phyloP scores from a whole-genome alignment of 768 basidiomycete species.

The Hortiboletus flavorubellus region DNA sequence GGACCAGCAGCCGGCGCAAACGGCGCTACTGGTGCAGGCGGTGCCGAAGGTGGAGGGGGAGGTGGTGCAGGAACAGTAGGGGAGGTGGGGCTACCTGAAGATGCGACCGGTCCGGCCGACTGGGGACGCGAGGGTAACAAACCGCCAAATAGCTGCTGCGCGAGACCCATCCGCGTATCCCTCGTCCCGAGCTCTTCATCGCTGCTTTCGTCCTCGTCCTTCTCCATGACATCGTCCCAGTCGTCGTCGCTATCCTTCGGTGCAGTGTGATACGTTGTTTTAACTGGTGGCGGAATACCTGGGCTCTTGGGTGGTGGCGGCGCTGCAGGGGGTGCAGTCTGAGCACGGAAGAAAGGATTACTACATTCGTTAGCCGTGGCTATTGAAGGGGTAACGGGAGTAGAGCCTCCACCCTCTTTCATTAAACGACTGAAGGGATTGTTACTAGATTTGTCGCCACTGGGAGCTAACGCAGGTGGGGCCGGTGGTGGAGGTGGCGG shows the following conservation, averaged over 20 bases:
- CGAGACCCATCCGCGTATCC: constrained; percentile 64
- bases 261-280: constrained; percentile 60
- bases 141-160: constrained; percentile 73
- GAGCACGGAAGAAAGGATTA: constrained; percentile 73
- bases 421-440: constrained; percentile 81
- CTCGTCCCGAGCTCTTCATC: constrained; percentile 78
- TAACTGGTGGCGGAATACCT: constrained; percentile 44
- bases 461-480: constrained; percentile 27
- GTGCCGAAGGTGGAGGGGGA: constrained; percentile 35
- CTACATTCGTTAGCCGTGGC: constrained; percentile 43
- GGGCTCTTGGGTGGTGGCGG: constrained; percentile 37
- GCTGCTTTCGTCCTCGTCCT: constrained; percentile 63
- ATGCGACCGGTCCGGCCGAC: constrained; percentile 43
- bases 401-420: constrained; percentile 39
- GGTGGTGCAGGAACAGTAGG: constrained; percentile 37
- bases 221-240: constrained; percentile 83
- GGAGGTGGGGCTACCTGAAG: constrained; percentile 24
- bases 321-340: constrained; percentile 39
- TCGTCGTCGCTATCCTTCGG: constrained; percentile 64
- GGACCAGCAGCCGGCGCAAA: constrained; percentile 31
- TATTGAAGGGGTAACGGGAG: constrained; percentile 2
- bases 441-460: constrained; percentile 51
- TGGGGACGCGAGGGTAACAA: constrained; percentile 59
- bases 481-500: constrained; percentile 27
- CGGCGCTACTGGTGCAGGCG: constrained; percentile 16